Base-by-base conservation (phyloP, 2,329 filamentous ascomycete genomes). In the Cladophialophora chaetospira region DNA sequence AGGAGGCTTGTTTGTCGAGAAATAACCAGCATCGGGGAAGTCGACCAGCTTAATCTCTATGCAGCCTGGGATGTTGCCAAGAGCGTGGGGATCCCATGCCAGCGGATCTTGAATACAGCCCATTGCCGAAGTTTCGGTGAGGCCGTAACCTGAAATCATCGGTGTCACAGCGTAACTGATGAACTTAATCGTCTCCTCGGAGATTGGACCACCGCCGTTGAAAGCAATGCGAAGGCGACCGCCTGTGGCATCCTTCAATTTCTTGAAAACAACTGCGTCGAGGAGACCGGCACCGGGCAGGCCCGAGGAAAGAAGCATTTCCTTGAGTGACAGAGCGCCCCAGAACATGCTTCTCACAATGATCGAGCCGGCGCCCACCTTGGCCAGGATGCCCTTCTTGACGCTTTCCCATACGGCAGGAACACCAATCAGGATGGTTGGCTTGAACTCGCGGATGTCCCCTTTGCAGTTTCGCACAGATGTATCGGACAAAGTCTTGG, bases 351-450 rank as follows among this genome's bases (percentile, higher is more conserved):
- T 86, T 74, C 81, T 86, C 57, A 87, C 81, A 38, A 97, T 56
- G n/a, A 81, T 73, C 67, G 86, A 86, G 60, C 88, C 82, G 56
- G 82, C 77, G 69, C 89, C 87, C 58, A 97, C 86, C 73, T 91
- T 91, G 67, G 79, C 76, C 63, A 93, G 79, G 67, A 99, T 89
- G 53, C 94, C 94, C 80, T 99, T 99, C 79, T 91, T 93, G 68
- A 99, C 88, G 1, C 90, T 92, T 76, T 99, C 94, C 92, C 93
- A 99, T 28, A 99, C 88, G 57, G 95, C 92, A 1, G 94, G 94
- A 2, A 99, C 94, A 72, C 94, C 94, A 35, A 97, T 88, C 71
- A 99, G 83, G 70, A 97, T 83, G 1, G 91, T 95, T 1, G 94
- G 94, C 66, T 83, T 83, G 71, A 97, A 88, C 69, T 97, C 92